A percentile compares a stretch with the other conserved stretches of the same genome.
These are phyloP conservation scores for Neurospora sp. DNA, from an alignment of 495 filamentous ascomycete species.

Conservation along the genomic window DNA sequence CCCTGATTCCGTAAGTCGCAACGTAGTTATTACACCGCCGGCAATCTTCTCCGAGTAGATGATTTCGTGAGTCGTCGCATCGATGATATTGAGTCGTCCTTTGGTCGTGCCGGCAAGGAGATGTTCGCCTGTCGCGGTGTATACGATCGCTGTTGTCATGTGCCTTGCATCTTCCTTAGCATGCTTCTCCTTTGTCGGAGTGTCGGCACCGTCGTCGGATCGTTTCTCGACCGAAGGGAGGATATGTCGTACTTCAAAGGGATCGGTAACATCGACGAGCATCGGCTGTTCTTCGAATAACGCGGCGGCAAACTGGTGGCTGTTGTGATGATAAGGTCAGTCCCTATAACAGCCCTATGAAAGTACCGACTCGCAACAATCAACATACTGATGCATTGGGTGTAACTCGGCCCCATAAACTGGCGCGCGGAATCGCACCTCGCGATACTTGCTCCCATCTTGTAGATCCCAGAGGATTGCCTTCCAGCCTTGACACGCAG, in stretches of 20 bases:
- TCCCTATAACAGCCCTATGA: too few relatives aligned
- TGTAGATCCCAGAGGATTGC: slow-evolving; percentile 89
- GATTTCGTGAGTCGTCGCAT: slow-evolving; percentile 62
- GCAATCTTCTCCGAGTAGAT: slow-evolving; percentile 82
- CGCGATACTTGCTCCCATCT: slow-evolving; percentile 46
- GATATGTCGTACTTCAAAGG: slow-evolving; percentile 55
- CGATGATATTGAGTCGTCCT: slow-evolving; percentile 91
- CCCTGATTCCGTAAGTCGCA: slow-evolving; percentile 74
- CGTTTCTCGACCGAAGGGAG: slow-evolving; percentile 77
- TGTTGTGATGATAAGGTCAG: slow-evolving; percentile 19
- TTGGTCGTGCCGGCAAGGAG: slow-evolving; percentile 88
- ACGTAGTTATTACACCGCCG: slow-evolving; percentile 75
- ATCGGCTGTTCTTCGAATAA: slow-evolving; percentile 88
- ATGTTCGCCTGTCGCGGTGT: slow-evolving; percentile 73
- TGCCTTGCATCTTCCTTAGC: slow-evolving; percentile 87
- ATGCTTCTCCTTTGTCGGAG: slow-evolving; percentile 65
- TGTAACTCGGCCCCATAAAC: slow-evolving; percentile 94
- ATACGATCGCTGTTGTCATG: slow-evolving; percentile 82
- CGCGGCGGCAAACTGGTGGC: slow-evolving; percentile 72
- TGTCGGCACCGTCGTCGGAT: slow-evolving; percentile 51
- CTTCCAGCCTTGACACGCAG: slow-evolving; percentile 91
- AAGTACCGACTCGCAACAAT: too few relatives aligned
- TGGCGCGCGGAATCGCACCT: slow-evolving; percentile 77
- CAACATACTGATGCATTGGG: slow-evolving; percentile 88
- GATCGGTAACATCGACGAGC: slow-evolving; percentile 66